Conservation (phyloP, 768 basidiomycete genomes). For the Sarcomyxa edulis region DNA sequence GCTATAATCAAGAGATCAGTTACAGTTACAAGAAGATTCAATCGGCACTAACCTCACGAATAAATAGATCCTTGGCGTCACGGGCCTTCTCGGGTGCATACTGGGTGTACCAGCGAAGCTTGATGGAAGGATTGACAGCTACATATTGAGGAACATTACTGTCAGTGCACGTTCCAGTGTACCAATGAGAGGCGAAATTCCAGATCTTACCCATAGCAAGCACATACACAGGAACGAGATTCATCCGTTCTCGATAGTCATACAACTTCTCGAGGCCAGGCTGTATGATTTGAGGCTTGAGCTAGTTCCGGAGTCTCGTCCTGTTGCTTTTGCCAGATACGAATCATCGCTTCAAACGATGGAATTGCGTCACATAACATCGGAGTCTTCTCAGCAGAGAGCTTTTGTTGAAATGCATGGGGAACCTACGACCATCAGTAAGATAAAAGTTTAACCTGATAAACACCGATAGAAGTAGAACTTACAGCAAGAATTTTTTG, state of each 20-base stretch:
- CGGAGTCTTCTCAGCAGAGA: constrained; percentile 24
- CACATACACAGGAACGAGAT: constrained; percentile 16
- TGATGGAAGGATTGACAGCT: constrained; percentile 4
- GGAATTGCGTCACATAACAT: constrained; percentile 21
- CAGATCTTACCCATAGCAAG: constrained; percentile 20
- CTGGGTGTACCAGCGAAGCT: constrained; percentile 1
- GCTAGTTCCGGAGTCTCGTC: constrained; percentile 5
- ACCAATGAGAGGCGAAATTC: no score
- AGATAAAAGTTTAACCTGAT: constrained; percentile 2
- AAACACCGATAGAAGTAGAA: not conserved
- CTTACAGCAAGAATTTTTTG: constrained; percentile 20
- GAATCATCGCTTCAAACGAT: constrained; percentile 18
- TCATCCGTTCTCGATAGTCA: constrained; percentile 13
- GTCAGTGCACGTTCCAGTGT: no score
- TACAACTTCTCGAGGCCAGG: constrained; percentile 22
- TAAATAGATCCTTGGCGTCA: no score
- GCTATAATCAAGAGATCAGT: no score
- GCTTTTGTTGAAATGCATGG: constrained; percentile 24
- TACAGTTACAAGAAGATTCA: no score
- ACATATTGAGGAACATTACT: no score
- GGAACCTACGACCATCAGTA: constrained; percentile 17
- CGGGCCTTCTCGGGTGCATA: constrained; percentile 1
- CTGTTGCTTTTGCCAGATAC: constrained; percentile 14
- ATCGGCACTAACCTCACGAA: no score
- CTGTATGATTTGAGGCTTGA: constrained; percentile 17